phyloP scores from a whole-genome alignment of 164 flowering plant species.

The Buxus sempervirens region DNA sequence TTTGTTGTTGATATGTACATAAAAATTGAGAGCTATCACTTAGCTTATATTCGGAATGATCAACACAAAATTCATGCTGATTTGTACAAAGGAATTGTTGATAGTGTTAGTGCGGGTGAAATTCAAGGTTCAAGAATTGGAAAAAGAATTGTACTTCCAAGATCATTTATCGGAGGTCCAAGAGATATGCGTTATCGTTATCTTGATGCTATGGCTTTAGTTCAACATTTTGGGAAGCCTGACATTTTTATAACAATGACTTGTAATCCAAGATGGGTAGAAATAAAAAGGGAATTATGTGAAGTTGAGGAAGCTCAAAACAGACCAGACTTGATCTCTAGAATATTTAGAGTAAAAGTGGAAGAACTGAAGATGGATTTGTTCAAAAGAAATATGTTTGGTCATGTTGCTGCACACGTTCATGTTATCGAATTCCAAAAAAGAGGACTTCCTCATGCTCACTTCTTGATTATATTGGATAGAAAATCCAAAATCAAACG shows the following conservation, averaged over 20 bases:
- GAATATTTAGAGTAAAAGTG: background rate
- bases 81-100: conserved; percentile 10
- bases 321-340: background rate
- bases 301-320: background rate
- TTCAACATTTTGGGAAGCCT: background rate
- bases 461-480: background rate
- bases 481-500: background rate
- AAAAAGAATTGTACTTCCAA: background rate
- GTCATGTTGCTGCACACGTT: background rate
- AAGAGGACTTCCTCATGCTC: conserved; percentile 11
- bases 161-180: conserved; percentile 14
- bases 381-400: background rate
- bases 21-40: conserved; percentile 7
- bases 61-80: conserved; percentile 14
- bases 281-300: background rate
- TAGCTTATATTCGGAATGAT: conserved; percentile 8
- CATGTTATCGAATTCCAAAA: conserved; percentile 8
- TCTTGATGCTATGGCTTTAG: conserved; percentile 1
- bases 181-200: conserved; percentile 10
- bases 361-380: background rate
- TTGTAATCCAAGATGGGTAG: conserved; percentile 8
- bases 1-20: conserved; percentile 18
- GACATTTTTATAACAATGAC: conserved; percentile 7
- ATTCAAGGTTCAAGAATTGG: background rate
- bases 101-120: background rate